Evolutionary conservation across 2,329 filamentous ascomycete species (phyloP).

Genomic region (Monilinia polystroma): DNA sequence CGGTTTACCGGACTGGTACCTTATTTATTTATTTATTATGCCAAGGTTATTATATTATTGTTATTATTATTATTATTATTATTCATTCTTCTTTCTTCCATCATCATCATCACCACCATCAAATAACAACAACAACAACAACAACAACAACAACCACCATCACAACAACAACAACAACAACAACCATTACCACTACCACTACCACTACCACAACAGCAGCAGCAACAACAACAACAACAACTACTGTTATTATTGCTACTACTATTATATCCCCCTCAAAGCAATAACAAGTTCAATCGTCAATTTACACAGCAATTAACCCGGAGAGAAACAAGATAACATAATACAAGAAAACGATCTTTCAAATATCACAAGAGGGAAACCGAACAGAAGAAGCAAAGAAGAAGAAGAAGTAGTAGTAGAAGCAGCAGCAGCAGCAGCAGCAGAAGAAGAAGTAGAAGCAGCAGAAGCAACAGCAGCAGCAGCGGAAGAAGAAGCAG

Average conservation of each 20-base stretch:
- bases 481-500: neutral
- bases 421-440: neutral
- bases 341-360: neutral
- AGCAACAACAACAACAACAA: neutral
- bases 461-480: neutral
- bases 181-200: too few relatives aligned
- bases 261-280: neutral
- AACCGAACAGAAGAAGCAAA: neutral
- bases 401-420: neutral
- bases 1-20: too few relatives aligned
- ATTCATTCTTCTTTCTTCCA: constrained; percentile 6
- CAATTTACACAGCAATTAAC: neutral
- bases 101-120: neutral
- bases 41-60: too few relatives aligned
- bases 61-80: neutral
- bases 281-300: neutral
- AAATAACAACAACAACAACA: neutral
- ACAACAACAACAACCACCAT: neutral
- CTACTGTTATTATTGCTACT: too few relatives aligned
- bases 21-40: too few relatives aligned
- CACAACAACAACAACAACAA: neutral
- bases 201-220: too few relatives aligned
- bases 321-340: constrained; percentile 18
- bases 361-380: neutral
- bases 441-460: neutral